phyloP scores from a whole-genome alignment of 2,329 filamentous ascomycete genomes.

The Alternaria arborescens region DNA sequence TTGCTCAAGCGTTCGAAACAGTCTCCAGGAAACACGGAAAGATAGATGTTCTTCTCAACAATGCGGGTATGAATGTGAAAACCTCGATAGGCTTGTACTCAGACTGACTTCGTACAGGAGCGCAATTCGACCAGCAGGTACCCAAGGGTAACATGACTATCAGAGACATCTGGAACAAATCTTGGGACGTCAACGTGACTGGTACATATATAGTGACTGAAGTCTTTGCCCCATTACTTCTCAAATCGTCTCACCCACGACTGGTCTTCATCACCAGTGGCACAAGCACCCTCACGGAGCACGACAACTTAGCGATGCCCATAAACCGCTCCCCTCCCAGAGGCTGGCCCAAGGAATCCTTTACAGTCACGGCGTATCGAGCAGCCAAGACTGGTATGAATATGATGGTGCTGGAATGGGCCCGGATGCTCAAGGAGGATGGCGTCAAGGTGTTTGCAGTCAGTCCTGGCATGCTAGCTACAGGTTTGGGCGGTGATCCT shows the following conservation, averaged over 20 bases:
- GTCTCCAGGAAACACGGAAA: neutral
- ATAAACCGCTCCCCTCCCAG: neutral
- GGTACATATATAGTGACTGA: neutral
- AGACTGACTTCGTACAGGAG: no score
- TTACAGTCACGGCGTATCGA: neutral
- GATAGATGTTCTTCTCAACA: no score
- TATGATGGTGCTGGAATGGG: neutral
- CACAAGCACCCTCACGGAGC: neutral
- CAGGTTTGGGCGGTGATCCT: neutral
- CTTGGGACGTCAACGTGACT: neutral
- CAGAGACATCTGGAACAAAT: neutral
- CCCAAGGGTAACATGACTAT: neutral
- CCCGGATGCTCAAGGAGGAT: neutral
- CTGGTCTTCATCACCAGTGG: neutral
- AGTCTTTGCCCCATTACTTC: neutral
- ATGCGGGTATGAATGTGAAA: no score
- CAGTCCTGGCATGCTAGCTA: neutral
- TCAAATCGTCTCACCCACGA: neutral
- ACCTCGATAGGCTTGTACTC: no score
- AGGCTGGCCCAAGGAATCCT: neutral
- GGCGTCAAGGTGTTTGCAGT: neutral
- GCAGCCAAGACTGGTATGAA: neutral
- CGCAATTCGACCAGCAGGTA: neutral
- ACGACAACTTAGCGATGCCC: neutral
- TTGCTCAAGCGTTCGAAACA: neutral